Conservation (phyloP, 345 rosid genomes). For the Melastoma malabathricum region DNA sequence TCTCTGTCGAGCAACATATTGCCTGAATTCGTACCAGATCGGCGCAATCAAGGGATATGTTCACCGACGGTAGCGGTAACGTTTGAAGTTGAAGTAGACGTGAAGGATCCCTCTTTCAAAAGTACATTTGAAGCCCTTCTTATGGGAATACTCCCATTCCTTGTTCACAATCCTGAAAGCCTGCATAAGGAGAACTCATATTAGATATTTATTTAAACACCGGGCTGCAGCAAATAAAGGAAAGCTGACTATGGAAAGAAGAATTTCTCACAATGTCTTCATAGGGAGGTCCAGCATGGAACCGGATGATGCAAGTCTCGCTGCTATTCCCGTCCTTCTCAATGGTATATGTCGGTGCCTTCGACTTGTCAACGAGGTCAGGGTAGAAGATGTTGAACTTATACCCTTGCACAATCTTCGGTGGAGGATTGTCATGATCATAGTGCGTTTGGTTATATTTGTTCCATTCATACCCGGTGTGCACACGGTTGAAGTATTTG, state of each 20-base stretch:
- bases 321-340: conserved; percentile 70
- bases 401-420: conserved; percentile 85
- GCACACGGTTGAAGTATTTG: conserved; percentile 89
- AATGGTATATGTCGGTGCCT: conserved; percentile 65
- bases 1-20: no score
- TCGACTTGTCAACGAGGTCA: conserved; percentile 75
- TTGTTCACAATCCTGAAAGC: conserved; percentile 85
- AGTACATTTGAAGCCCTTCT: conserved; percentile 92
- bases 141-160: conserved; percentile 97
- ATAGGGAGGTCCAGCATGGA: conserved; percentile 93
- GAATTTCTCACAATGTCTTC: conserved; percentile 63
- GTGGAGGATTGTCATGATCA: conserved; percentile 96
- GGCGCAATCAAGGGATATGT: background rate
- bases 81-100: conserved; percentile 81
- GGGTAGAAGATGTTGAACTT: conserved; percentile 95
- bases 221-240: background rate
- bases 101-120: conserved; percentile 91
- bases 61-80: conserved; percentile 81
- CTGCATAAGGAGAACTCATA: conserved; percentile 14
- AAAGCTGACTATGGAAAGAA: background rate
- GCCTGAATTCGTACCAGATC: no score
- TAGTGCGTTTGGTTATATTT: conserved; percentile 89
- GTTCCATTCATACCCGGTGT: conserved; percentile 98
- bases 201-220: no score
- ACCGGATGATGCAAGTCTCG: conserved; percentile 79